Base-by-base conservation (phyloP, 495 filamentous ascomycete genomes). In the Podospora pseudopauciseta region DNA sequence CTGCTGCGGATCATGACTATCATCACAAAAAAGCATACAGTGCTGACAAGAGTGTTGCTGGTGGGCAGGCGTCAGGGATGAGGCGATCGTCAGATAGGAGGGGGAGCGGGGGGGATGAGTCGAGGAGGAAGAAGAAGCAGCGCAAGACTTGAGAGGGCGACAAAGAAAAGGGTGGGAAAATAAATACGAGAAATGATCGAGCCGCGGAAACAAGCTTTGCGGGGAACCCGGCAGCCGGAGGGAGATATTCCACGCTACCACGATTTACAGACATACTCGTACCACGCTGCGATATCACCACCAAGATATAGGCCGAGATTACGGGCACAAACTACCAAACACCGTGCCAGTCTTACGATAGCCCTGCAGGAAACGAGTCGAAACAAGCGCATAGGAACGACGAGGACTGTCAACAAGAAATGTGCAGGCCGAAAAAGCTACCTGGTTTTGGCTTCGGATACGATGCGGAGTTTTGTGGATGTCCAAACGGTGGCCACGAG, bases 121-220 rank as follows among this genome's bases (percentile, higher is more conserved):
- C 34, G 28, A 60, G 44, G 28, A 62, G 62, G 56, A 70, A 61
- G n/a, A 69, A 70, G 59, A 65, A 65, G 18, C 68, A 66, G 32
- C 68, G 68, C 3, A 66, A 60, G 58, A 44, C 59, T 19, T 70
- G 68, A 70, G 18, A 27, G 27, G 32, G 6, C 13, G 23, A 5
- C 18, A 32, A 32, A 32, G 6, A n/a, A 58, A 58, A 18, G 6
- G 6, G 5, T 26, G 19, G 18, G 56, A 58, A 58, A 9, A 23
- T 23, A 9, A 58, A 20, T 27, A 9, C 18, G 2, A 1, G 23
- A 49, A 18, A 49, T 0, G 39, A 11, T 11, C 15, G 13, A 49
- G 9, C 39, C 39, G 13, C 7, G 39, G 9, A 49, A 49, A 49
- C 7, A 16, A 49, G 30, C 30, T 5, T 32, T 49, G 9, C 2